Conservation (phyloP, 495 filamentous ascomycete genomes). For the Aspergillus saccharolyticus region DNA sequence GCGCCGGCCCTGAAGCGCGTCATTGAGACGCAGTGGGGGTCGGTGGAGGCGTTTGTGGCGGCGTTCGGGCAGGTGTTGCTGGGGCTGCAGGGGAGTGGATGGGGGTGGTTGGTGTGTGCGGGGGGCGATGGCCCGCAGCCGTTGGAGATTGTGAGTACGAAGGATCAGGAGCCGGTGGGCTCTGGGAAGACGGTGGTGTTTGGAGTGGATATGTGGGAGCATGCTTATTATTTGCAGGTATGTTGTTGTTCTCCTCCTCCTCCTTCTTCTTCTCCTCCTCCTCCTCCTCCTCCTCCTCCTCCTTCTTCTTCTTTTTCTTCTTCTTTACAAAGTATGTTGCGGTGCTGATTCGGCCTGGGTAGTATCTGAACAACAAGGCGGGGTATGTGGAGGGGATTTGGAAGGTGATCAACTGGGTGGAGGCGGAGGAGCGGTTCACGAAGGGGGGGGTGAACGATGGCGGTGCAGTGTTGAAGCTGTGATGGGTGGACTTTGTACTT, state of each 20-base stretch:
- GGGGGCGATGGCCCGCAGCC: slow-evolving; percentile 61
- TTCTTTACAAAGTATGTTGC: too few relatives aligned
- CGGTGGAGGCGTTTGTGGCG: slow-evolving; percentile 60
- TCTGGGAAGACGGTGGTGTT: slow-evolving; percentile 66
- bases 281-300: too few relatives aligned
- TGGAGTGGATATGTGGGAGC: slow-evolving; percentile 97
- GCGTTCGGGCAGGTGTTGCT: slow-evolving; percentile 68
- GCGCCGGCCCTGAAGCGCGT: slow-evolving; percentile 49
- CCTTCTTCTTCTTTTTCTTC: too few relatives aligned
- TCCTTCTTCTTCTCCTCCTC: too few relatives aligned
- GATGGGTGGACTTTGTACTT: too few relatives aligned
- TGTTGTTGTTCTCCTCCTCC: slow-evolving; percentile 19
- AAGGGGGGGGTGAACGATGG: slow-evolving; percentile 31
- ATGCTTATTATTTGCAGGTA: slow-evolving; percentile 62
- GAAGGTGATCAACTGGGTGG: slow-evolving; percentile 95
- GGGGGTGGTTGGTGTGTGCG: slow-evolving; percentile 82
- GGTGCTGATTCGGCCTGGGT: slow-evolving; percentile 34
- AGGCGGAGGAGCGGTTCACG: slow-evolving; percentile 72
- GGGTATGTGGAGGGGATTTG: slow-evolving; percentile 91
- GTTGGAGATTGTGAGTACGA: slow-evolving; percentile 67
- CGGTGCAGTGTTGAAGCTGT: neutral
- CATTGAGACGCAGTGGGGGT: slow-evolving; percentile 69
- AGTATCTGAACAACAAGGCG: slow-evolving; percentile 96
- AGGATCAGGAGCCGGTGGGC: slow-evolving; percentile 87
- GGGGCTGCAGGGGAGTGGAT: slow-evolving; percentile 87